These are phyloP conservation scores for Pseudozyma tsukubaensis DNA, from an alignment of 1,284 basidiomycete species.

Conservation along the genomic window DNA sequence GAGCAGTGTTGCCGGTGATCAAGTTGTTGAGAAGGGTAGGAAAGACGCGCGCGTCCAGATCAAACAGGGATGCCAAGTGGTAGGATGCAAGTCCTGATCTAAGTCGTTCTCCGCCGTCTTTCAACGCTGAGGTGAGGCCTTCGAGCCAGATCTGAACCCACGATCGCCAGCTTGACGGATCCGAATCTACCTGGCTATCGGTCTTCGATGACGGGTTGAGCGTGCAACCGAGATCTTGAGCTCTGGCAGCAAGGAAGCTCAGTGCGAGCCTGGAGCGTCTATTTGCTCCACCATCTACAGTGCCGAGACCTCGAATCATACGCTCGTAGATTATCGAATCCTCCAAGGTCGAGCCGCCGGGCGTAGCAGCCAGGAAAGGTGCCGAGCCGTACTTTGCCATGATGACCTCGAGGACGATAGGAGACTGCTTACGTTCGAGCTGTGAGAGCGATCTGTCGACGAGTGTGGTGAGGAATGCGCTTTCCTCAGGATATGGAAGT, in stretches of 20 bases:
- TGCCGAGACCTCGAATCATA: conserved; percentile 44
- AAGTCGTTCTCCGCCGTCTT: conserved; percentile 38
- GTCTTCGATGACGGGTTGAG: conserved; percentile 15
- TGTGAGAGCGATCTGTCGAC: conserved; percentile 29
- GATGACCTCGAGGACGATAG: conserved; percentile 43
- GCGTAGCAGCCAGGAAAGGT: conserved; percentile 23
- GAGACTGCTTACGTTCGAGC: conserved; percentile 49
- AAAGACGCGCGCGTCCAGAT: conserved; percentile 39
- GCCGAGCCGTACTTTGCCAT: conserved; percentile 41
- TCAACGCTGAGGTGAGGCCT: conserved; percentile 22
- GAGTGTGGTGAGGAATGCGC: conserved; percentile 28
- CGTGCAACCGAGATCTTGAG: conserved; percentile 23
- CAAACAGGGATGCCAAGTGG: conserved; percentile 41
- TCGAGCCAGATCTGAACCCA: conserved; percentile 35
- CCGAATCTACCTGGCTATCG: background rate
- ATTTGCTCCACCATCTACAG: conserved; percentile 45
- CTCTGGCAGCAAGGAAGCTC: conserved; percentile 31
- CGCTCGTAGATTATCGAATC: conserved; percentile 43
- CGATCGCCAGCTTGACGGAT: conserved; percentile 17
- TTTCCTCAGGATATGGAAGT: conserved; percentile 24
- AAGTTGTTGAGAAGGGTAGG: conserved; percentile 33
- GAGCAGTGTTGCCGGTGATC: conserved; percentile 7
- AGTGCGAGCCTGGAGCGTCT: conserved; percentile 35
- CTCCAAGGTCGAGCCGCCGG: conserved; percentile 9
- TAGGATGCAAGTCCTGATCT: conserved; percentile 50